A percentile compares a stretch with the other conserved stretches of the same genome.
These are phyloP conservation scores for Allantophomopsis lycopodina DNA, from an alignment of 2,329 filamentous ascomycete species.

Conservation along the genomic window DNA sequence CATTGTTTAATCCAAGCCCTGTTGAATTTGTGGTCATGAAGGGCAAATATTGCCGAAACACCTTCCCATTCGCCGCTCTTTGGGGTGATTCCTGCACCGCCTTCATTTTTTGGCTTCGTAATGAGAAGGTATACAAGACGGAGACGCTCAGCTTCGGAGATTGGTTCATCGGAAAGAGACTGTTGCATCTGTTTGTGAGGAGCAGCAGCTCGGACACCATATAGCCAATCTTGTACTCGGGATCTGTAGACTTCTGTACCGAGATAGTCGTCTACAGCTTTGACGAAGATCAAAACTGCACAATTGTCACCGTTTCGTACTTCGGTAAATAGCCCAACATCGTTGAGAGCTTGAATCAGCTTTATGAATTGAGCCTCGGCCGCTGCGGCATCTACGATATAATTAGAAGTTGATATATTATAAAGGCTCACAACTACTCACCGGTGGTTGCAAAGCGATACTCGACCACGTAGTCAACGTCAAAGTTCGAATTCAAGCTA, in stretches of 20 bases:
- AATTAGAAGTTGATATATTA: slow-evolving; percentile 2
- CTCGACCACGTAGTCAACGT: slow-evolving; percentile 77
- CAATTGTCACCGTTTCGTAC: slow-evolving; percentile 67
- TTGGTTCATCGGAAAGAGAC: slow-evolving; percentile 57
- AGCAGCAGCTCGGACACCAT: slow-evolving; percentile 67
- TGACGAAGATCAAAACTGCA: slow-evolving; percentile 72
- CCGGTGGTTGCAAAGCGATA: slow-evolving; percentile 60
- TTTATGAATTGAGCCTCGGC: slow-evolving; percentile 66
- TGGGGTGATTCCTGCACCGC: slow-evolving; percentile 66
- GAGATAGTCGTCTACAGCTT: slow-evolving; percentile 61
- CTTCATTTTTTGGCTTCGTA: slow-evolving; percentile 56
- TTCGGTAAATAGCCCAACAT: slow-evolving; percentile 75
- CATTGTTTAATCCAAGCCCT: slow-evolving; percentile 62
- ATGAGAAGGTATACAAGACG: slow-evolving; percentile 81
- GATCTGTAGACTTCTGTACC: slow-evolving; percentile 73
- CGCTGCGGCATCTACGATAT: slow-evolving; percentile 42
- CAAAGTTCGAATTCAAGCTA: slow-evolving; percentile 22
- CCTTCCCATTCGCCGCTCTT: slow-evolving; percentile 57
- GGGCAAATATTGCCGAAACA: slow-evolving; percentile 61
- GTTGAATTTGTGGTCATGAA: slow-evolving; percentile 69
- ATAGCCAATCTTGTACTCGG: slow-evolving; percentile 85
- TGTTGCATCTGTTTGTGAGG: slow-evolving; percentile 60
- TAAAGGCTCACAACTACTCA: slow-evolving; percentile 20
- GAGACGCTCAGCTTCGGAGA: slow-evolving; percentile 79
- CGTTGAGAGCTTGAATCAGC: slow-evolving; percentile 61